phyloP scores from a whole-genome alignment of 768 basidiomycete genomes.

The Harrya chromipes region DNA sequence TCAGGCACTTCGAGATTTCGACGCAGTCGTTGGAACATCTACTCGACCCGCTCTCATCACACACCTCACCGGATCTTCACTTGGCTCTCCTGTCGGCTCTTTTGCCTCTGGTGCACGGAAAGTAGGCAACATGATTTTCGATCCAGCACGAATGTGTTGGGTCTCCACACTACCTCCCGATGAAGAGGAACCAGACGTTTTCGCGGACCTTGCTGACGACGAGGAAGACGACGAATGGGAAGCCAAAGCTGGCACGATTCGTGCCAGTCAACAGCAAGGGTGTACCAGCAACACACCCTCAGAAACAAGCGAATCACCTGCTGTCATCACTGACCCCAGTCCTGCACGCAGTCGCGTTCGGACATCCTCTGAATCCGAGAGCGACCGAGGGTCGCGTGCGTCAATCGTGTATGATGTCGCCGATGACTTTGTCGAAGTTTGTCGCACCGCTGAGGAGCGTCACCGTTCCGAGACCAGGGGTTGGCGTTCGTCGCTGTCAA shows the following conservation, averaged over 20 bases:
- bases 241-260: slow-evolving; percentile 76
- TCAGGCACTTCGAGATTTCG: slow-evolving; percentile 85
- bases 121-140: slow-evolving; percentile 98
- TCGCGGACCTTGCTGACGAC: slow-evolving; percentile 88
- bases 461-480: slow-evolving; percentile 84
- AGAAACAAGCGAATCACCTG: slow-evolving; percentile 22
- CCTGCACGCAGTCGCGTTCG: slow-evolving; percentile 62
- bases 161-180: slow-evolving; percentile 81
- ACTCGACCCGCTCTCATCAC: slow-evolving; percentile 95
- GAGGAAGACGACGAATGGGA: slow-evolving; percentile 76
- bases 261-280: slow-evolving; percentile 51
- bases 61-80: slow-evolving; percentile 84
- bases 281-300: slow-evolving; percentile 24
- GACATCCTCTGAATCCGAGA: slow-evolving; percentile 71
- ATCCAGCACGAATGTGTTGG: slow-evolving; percentile 94
- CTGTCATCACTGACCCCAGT: slow-evolving; percentile 46
- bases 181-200: slow-evolving; percentile 95
- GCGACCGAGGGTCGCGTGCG: slow-evolving; percentile 71
- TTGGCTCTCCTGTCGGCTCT: slow-evolving; percentile 73
- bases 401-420: slow-evolving; percentile 78
- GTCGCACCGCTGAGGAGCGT: slow-evolving; percentile 74
- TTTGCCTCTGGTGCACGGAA: slow-evolving; percentile 78
- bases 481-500: slow-evolving; percentile 47
- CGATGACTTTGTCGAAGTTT: slow-evolving; percentile 67
- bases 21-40: slow-evolving; percentile 72